Conservation (phyloP, 2,329 filamentous ascomycete species). For the Fusarium staphyleae region DNA sequence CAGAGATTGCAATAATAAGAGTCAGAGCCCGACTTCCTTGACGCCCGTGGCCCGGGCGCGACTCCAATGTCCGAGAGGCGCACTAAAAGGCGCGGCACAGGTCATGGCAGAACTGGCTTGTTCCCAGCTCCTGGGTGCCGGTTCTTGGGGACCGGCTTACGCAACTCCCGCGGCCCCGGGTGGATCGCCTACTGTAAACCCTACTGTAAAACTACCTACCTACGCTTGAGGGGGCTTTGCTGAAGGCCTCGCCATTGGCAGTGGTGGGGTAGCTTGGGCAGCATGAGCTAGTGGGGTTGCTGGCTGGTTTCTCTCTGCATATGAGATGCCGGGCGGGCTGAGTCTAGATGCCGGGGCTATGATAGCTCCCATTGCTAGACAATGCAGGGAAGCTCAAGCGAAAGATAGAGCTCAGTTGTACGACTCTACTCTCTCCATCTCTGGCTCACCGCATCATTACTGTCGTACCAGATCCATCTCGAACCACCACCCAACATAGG, state of each 20-base stretch:
- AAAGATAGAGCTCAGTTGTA: constrained; percentile 9
- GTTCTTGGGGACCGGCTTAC: constrained; percentile 21
- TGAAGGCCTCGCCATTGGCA: no score
- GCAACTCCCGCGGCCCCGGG: constrained; percentile 19
- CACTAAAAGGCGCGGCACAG: not conserved
- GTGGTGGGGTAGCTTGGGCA: constrained; percentile 9
- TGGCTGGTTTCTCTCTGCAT: constrained; percentile 21
- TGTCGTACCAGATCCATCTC: constrained; percentile 24
- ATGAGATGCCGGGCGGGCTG: constrained; percentile 2
- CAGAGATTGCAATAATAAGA: not conserved
- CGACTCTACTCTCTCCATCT: constrained; percentile 9
- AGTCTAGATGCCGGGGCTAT: constrained; percentile 2
- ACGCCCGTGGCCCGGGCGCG: constrained; percentile 30
- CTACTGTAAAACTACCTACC: no score
- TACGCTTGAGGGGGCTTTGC: no score
- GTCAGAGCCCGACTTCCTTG: constrained; percentile 6
- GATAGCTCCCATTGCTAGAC: not conserved
- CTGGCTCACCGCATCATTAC: constrained; percentile 26
- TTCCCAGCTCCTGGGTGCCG: constrained; percentile 13
- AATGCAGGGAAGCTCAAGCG: constrained; percentile 30
- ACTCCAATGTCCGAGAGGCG: constrained; percentile 18
- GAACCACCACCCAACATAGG: constrained; percentile 1
- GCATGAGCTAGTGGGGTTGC: constrained; percentile 3
- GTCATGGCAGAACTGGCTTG: not conserved
- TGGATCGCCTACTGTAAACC: constrained; percentile 11